Evolutionary conservation across 179 eudicot species (phyloP).

Genomic region (Sideroxylon spinosum): DNA sequence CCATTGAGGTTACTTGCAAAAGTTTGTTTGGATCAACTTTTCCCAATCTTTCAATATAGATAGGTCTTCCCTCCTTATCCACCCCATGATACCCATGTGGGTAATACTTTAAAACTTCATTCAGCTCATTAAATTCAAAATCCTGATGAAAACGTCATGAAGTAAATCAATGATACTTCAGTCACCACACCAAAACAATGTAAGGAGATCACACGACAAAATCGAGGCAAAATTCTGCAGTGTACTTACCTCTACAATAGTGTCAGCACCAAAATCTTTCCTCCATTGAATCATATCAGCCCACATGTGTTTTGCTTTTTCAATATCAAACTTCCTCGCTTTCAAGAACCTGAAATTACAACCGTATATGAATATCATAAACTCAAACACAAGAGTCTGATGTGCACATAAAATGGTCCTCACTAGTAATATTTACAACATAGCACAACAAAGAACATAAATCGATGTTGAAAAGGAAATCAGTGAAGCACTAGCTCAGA

Average conservation of each 20-base stretch:
- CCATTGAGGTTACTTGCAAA: constrained; percentile 94
- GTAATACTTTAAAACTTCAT: constrained; percentile 78
- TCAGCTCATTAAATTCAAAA: constrained; percentile 78
- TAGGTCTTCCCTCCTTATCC: constrained; percentile 90
- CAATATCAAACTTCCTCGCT: constrained; percentile 93
- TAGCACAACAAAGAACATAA: constrained; percentile 4
- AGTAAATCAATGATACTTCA: neutral
- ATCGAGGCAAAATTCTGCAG: constrained; percentile 1
- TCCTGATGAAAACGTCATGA: constrained; percentile 43
- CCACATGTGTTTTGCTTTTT: constrained; percentile 95
- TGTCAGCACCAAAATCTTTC: constrained; percentile 80
- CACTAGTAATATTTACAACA: constrained; percentile 6
- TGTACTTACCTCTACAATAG: constrained; percentile 58
- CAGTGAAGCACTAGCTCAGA: neutral
- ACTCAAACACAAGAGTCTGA: constrained; percentile 1
- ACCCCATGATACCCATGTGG: constrained; percentile 97
- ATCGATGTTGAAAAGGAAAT: constrained; percentile 8
- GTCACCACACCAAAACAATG: neutral
- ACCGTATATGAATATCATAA: neutral
- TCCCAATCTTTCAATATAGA: constrained; percentile 86
- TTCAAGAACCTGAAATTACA: constrained; percentile 65
- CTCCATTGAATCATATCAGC: constrained; percentile 97
- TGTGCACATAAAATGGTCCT: neutral
- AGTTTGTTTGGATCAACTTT: constrained; percentile 92
- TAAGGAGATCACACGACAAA: neutral